These are phyloP conservation scores for Psilocybe azurescens DNA, from an alignment of 768 basidiomycete species.

Conservation along the genomic window DNA sequence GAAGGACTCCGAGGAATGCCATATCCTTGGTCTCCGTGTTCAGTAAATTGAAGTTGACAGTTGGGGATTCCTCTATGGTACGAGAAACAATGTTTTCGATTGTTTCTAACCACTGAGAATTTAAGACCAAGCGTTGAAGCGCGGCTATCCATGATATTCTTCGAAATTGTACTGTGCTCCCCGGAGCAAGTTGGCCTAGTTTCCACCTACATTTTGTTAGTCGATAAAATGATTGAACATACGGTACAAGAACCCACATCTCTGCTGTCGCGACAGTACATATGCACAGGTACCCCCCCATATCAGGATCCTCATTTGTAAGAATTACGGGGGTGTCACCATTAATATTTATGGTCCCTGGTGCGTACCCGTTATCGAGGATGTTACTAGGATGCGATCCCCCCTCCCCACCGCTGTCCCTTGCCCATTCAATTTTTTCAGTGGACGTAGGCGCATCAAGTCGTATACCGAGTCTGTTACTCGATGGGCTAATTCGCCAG, in stretches of 20 bases:
- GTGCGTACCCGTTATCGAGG: constrained; percentile 62
- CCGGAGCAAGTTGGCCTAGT: constrained; percentile 66
- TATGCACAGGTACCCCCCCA: constrained; percentile 65
- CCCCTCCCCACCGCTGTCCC: constrained; percentile 64
- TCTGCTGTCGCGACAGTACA: constrained; percentile 59
- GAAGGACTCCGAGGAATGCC: constrained; percentile 41
- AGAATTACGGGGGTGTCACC: constrained; percentile 76
- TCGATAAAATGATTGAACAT: background rate
- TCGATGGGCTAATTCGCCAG: constrained; percentile 60
- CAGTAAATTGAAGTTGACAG: background rate
- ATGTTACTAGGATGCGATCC: constrained; percentile 75
- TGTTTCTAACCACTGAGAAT: constrained; percentile 35
- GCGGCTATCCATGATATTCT: constrained; percentile 52
- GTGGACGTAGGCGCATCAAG: constrained; percentile 40
- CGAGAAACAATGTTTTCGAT: constrained; percentile 14
- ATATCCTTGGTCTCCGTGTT: constrained; percentile 10
- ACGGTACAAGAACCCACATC: constrained; percentile 39
- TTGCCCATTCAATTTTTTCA: constrained; percentile 55
- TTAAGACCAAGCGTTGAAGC: constrained; percentile 26
- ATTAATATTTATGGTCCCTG: constrained; percentile 63
- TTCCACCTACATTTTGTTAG: constrained; percentile 56
- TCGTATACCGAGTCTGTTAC: constrained; percentile 69
- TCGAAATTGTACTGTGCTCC: constrained; percentile 56
- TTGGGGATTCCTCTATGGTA: background rate
- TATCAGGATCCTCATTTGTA: constrained; percentile 63